phyloP scores from a whole-genome alignment of 2,329 filamentous ascomycete species.

The Magnaporthales sp. region DNA sequence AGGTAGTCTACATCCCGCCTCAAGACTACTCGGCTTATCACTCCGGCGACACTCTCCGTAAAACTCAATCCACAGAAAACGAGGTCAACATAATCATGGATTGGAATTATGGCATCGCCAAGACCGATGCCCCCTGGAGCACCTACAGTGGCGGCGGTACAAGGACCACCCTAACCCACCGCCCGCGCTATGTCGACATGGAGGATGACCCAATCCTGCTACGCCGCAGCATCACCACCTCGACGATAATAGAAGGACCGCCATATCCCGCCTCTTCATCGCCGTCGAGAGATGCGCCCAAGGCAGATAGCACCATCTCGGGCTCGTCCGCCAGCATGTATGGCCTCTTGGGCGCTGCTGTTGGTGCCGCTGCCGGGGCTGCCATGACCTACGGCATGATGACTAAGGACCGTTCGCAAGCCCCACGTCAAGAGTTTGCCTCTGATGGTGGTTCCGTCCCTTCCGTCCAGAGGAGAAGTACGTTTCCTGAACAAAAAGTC shows the following conservation, averaged over 20 bases:
- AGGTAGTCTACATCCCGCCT: conserved; percentile 55
- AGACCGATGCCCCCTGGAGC: conserved; percentile 10
- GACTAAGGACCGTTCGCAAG: conserved; percentile 33
- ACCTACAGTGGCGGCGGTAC: conserved; percentile 11
- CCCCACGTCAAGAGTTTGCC: conserved; percentile 31
- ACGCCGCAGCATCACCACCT: conserved; percentile 24
- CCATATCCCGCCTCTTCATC: conserved; percentile 5
- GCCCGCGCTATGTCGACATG: conserved; percentile 6
- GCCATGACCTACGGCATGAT: conserved; percentile 67
- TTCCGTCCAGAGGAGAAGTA: conserved; percentile 32
- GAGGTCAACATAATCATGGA: conserved; percentile 35
- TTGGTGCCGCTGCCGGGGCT: conserved; percentile 67
- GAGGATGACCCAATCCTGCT: conserved; percentile 19
- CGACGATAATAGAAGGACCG: conserved; percentile 15
- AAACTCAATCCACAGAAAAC: conserved; percentile 25
- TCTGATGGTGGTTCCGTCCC: conserved; percentile 20
- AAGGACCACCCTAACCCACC: not conserved
- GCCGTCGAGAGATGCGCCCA: conserved; percentile 26
- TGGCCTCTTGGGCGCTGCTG: conserved; percentile 43
- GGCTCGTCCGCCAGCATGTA: conserved; percentile 61
- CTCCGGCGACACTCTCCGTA: conserved; percentile 23
- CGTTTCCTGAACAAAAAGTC: conserved; percentile 28
- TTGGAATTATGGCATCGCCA: conserved; percentile 38
- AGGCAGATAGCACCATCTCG: conserved; percentile 29
- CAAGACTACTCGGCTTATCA: conserved; percentile 25